Conservation (phyloP, 352 stramenopile species). For the Plasmopara muralis region DNA sequence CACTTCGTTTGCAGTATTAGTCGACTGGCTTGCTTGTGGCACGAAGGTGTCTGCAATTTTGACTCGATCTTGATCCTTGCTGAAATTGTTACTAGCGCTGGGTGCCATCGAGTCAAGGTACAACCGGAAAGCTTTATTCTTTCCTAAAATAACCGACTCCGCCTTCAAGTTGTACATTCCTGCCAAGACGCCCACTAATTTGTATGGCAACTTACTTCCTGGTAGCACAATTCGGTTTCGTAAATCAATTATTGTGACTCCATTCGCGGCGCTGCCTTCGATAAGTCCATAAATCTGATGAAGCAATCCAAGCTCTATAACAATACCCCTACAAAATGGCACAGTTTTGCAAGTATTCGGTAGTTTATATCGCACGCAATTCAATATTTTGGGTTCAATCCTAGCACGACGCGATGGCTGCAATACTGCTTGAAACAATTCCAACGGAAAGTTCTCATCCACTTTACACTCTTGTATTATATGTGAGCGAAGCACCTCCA, state of each 20-base stretch:
- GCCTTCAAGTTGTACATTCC: slow-evolving; percentile 66
- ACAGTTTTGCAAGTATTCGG: slow-evolving; percentile 8
- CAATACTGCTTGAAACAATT: slow-evolving; percentile 73
- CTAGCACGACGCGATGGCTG: slow-evolving; percentile 41
- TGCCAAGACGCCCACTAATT: slow-evolving; percentile 57
- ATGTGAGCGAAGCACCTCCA: slow-evolving; percentile 55
- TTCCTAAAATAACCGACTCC: slow-evolving; percentile 69
- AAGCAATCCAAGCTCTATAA: slow-evolving; percentile 59
- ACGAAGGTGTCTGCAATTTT: slow-evolving; percentile 2
- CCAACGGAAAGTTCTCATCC: slow-evolving; percentile 50
- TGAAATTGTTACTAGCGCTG: slow-evolving; percentile 1
- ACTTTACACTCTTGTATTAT: slow-evolving; percentile 64
- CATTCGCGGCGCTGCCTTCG: slow-evolving; percentile 51
- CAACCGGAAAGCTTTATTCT: slow-evolving; percentile 76
- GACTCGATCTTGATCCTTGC: slow-evolving; percentile 6
- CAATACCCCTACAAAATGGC: slow-evolving; percentile 30
- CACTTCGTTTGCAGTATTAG: slow-evolving; percentile 7
- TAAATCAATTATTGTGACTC: slow-evolving; percentile 69
- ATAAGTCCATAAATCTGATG: slow-evolving; percentile 70
- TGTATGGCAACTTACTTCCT: slow-evolving; percentile 74
- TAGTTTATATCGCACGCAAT: slow-evolving; percentile 68
- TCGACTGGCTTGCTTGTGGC: slow-evolving; percentile 3
- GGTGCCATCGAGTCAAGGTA: slow-evolving; percentile 38
- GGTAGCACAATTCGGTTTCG: slow-evolving; percentile 64
- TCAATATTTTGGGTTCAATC: slow-evolving; percentile 70